Base-by-base conservation (phyloP, 768 basidiomycete species). In the Collybiopsis confluens region DNA sequence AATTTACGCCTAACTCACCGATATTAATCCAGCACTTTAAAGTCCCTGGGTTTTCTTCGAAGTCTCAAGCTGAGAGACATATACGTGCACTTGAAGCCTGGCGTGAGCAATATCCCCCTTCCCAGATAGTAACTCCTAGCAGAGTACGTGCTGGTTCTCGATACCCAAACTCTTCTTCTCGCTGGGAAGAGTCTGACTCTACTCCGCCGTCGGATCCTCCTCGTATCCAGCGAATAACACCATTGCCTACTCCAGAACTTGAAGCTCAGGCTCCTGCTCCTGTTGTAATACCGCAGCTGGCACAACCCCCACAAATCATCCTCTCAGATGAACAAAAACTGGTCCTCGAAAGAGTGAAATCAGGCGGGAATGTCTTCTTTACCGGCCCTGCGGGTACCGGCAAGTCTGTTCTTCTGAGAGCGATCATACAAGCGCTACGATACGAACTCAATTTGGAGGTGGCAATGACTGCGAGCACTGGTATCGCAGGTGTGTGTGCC, bases 311-410 rank as follows among this genome's bases (percentile, higher is more conserved):
- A n/a, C n/a, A n/a, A 18, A 35, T 52, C 26, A 10, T 41, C 10
- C 58, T 76, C 5, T 74, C 75, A 0, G 42, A 52, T 1, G 77
- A 81, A 50, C 80, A 82, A 51, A 61, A 58, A 47, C 21, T 52
- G 1, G 69, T 81, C n/a, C 41, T 82, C 11, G 57, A 65, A 9
- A 56, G 73, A 35, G 82, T 87, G 7, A 72, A 79, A 33, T 70
- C 72, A 4, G 81, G 81, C 1, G 65, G 74, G 56, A 87, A 76
- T 55, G 74, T 88, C 26, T 89, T 90, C 69, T 89, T 89, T 65
- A 89, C 86, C 1, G 88, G 88, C 20, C 78, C 83, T 53, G 88
- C 88, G 54, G 85, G 87, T 9, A 89, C 88, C 2, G 87, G 88
- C 30, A 90, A 90, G 66, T 88, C 86, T 3, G 79, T 88, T 18